These are phyloP conservation scores for Trypanosoma brucei DNA, from an alignment of 208 protist species.

Conservation along the genomic window DNA sequence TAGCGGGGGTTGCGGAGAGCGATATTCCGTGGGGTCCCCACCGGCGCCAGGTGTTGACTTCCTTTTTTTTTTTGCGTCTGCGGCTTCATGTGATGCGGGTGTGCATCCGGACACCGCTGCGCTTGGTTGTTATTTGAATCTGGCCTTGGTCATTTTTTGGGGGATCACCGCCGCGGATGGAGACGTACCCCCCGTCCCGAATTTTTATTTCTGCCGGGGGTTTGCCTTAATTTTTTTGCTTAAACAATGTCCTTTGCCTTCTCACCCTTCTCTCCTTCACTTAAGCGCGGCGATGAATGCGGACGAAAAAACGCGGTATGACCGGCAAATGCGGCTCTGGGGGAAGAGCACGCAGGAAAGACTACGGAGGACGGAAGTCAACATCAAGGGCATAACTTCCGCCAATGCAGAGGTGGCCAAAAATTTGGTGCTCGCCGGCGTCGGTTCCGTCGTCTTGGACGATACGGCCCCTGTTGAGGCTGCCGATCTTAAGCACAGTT, in stretches of 20 bases:
- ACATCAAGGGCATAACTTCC: constrained; percentile 49
- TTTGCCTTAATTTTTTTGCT: constrained; percentile 5
- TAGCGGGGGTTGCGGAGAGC: too few species aligned
- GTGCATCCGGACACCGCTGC: too few species aligned
- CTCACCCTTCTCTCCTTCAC: not conserved
- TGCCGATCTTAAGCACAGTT: constrained; percentile 36
- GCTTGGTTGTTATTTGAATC: too few species aligned
- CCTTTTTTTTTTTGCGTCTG: too few species aligned
- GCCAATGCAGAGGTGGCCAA: constrained; percentile 79
- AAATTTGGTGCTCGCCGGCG: constrained; percentile 89
- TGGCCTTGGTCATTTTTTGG: too few species aligned
- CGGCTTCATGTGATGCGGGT: too few species aligned
- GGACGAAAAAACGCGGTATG: constrained; percentile 82
- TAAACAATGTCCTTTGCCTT: not conserved
- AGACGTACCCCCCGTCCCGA: too few species aligned
- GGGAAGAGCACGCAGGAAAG: constrained; percentile 86
- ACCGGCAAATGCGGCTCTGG: constrained; percentile 92
- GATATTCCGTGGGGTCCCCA: too few species aligned
- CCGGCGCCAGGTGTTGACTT: too few species aligned
- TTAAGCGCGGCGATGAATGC: constrained; percentile 25
- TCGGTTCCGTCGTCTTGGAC: constrained; percentile 47
- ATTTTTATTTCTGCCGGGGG: not conserved
- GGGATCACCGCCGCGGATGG: too few species aligned
- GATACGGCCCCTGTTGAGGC: constrained; percentile 28
- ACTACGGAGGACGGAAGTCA: constrained; percentile 57